Evolutionary conservation across 257 asterid species (phyloP), one percentile per base, ranked within the genome.

Genomic region (Solanum rostratum): DNA sequence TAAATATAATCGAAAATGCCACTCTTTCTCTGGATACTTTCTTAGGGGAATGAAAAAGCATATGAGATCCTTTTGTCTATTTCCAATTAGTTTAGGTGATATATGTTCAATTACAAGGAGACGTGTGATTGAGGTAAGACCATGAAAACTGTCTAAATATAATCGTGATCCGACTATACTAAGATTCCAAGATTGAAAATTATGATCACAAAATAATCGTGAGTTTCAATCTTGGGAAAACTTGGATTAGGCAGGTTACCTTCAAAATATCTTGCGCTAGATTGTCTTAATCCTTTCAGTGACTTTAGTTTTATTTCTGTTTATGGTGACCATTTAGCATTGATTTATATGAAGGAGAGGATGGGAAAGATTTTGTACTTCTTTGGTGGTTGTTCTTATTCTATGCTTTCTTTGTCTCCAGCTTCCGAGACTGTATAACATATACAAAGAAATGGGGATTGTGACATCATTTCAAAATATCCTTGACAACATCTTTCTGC

Each of bases 391-490:
- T 88, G 53, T 71, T 84, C 83, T 83, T 39, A 74, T 83, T 84
- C 11, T 69, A 85, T 85, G 63, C 84, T 82, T 87, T 86, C 50
- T 86, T 16, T 81, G 19, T 91, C 33, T 91, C 43, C 90, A 96
- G 99, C 98, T 96, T 86, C 99, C 99, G n/a, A 91, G 98, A 88
- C 97, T 96, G 66, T 96, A 96, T 92, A 96, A 96, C 81, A 84
- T 96, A 85, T 96, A 96, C 96, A 96, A 92, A 94, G 98, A 95
- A 84, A 96, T 96, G 99, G 99, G 99, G 55, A 95, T 95, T 59
- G 98, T 96, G 88, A 96, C 99, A 86, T 93, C 99, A 46, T 96
- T 96, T 89, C 98, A 96, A 89, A 95, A 95, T 91, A 96, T 96
- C 88, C 98, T 96, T 13, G 99, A 96, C 87, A 96, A 96, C 88